Conservation (phyloP, 768 basidiomycete species). For the Tulasnella sp. region DNA sequence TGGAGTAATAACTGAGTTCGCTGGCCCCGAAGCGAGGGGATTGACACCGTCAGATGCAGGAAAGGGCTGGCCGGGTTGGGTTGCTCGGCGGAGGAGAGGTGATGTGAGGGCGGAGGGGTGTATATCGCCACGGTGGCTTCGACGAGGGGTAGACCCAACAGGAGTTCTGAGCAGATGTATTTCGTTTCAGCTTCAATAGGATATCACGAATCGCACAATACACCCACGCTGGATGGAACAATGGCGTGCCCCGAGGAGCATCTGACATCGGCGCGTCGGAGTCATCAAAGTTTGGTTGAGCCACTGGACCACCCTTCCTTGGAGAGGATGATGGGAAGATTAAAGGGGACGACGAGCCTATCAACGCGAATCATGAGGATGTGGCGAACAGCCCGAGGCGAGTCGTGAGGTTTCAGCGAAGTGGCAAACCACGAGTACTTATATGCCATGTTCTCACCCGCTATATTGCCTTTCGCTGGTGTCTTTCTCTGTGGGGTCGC, state of each 20-base stretch:
- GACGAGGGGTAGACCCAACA: conserved; percentile 47
- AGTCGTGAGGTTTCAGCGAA: too few relatives aligned
- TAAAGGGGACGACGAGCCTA: conserved; percentile 6
- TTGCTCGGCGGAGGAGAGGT: conserved; percentile 33
- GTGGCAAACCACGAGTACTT: background rate
- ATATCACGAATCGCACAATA: background rate
- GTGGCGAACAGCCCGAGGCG: too few relatives aligned
- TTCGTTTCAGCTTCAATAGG: background rate
- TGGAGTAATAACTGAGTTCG: conserved; percentile 48
- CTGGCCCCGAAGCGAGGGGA: conserved; percentile 6
- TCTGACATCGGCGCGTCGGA: conserved; percentile 3
- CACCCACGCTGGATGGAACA: conserved; percentile 12
- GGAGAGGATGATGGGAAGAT: conserved; percentile 14
- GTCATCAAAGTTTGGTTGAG: conserved; percentile 10
- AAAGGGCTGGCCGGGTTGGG: conserved; percentile 45
- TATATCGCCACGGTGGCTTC: conserved; percentile 78
- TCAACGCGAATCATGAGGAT: too few relatives aligned
- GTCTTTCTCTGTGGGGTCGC: background rate
- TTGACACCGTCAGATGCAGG: conserved; percentile 37
- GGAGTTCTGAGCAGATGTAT: conserved; percentile 17
- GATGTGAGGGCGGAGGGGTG: conserved; percentile 67
- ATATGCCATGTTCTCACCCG: background rate
- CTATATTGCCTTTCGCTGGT: conserved; percentile 1
- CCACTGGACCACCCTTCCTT: background rate
- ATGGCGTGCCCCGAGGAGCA: background rate